Conservation (phyloP, 768 basidiomycete species). For the Boletus rex-veris region DNA sequence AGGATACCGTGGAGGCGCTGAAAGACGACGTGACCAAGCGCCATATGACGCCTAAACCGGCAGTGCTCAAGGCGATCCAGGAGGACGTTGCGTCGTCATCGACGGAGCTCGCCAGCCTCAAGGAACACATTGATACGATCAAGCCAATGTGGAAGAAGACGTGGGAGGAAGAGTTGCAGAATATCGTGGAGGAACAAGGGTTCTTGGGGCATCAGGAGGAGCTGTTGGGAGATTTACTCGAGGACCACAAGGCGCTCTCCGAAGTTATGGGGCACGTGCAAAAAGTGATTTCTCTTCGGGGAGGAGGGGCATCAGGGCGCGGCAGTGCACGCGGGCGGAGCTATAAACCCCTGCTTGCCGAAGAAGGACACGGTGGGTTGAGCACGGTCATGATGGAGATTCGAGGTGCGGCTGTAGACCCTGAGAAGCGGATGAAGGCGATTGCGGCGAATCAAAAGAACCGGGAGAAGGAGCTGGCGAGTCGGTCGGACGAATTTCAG, state of each 20-base stretch:
- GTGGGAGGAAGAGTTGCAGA: slow-evolving; percentile 94
- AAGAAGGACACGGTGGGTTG: slow-evolving; percentile 65
- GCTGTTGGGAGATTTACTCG: slow-evolving; percentile 80
- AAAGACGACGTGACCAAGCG: slow-evolving; percentile 91
- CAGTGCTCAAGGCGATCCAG: slow-evolving; percentile 65
- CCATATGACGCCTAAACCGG: slow-evolving; percentile 77
- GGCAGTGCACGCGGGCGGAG: slow-evolving; percentile 39
- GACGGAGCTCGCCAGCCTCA: slow-evolving; percentile 69
- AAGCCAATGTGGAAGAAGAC: slow-evolving; percentile 99
- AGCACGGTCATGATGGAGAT: slow-evolving; percentile 90
- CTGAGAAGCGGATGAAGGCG: slow-evolving; percentile 82
- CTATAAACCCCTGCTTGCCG: slow-evolving; percentile 60
- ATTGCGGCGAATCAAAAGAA: slow-evolving; percentile 86
- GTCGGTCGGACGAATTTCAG: slow-evolving; percentile 77
- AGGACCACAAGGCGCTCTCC: slow-evolving; percentile 86
- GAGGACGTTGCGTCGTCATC: slow-evolving; percentile 66
- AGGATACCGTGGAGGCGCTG: slow-evolving; percentile 85
- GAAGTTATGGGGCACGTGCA: slow-evolving; percentile 90
- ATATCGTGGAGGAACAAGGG: slow-evolving; percentile 96
- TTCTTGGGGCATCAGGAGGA: slow-evolving; percentile 92
- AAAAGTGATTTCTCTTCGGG: slow-evolving; percentile 75
- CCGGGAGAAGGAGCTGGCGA: slow-evolving; percentile 71
- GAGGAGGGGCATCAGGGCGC: slow-evolving; percentile 41
- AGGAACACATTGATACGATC: slow-evolving; percentile 81
- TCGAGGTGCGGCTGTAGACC: slow-evolving; percentile 75